These are phyloP conservation scores for Kwoniella newhampshirensis DNA, from an alignment of 768 basidiomycete genomes.

Conservation along the genomic window DNA sequence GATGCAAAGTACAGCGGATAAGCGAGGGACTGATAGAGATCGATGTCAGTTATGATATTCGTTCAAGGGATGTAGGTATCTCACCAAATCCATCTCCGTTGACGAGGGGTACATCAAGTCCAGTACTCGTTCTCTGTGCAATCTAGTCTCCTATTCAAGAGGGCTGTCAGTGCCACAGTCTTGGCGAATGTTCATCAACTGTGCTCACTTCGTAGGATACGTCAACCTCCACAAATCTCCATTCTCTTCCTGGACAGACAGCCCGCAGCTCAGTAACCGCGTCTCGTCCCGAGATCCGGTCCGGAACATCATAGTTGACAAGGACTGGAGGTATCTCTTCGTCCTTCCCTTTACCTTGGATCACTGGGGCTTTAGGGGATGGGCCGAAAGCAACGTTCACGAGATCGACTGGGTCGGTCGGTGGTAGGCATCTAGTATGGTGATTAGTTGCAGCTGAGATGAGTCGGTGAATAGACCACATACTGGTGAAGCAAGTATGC, in stretches of 20 bases:
- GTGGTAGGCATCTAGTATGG: constrained; percentile 65
- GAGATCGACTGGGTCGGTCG: constrained; percentile 80
- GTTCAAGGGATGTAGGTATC: constrained; percentile 44
- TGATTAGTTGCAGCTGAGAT: neutral
- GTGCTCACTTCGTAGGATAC: constrained; percentile 70
- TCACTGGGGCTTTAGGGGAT: constrained; percentile 54
- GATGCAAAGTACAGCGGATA: constrained; percentile 92
- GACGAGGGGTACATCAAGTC: constrained; percentile 52
- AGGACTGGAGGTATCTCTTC: neutral
- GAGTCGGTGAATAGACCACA: constrained; percentile 28
- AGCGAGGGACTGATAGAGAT: constrained; percentile 71
- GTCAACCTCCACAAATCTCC: constrained; percentile 92
- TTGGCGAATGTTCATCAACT: too few species aligned
- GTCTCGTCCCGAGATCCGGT: constrained; percentile 74
- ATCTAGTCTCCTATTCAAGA: constrained; percentile 33
- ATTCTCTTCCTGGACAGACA: constrained; percentile 73
- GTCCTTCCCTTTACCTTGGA: constrained; percentile 43
- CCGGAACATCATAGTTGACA: constrained; percentile 73
- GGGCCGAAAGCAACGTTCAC: constrained; percentile 78
- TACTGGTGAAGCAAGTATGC: constrained; percentile 77
- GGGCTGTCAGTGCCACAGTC: too few species aligned
- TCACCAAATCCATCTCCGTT: constrained; percentile 67
- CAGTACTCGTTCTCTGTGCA: constrained; percentile 66
- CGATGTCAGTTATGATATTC: too few species aligned
- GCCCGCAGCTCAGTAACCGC: constrained; percentile 73